Base-by-base conservation (phyloP, 768 basidiomycete species). In the Nidularia pulvinata region DNA sequence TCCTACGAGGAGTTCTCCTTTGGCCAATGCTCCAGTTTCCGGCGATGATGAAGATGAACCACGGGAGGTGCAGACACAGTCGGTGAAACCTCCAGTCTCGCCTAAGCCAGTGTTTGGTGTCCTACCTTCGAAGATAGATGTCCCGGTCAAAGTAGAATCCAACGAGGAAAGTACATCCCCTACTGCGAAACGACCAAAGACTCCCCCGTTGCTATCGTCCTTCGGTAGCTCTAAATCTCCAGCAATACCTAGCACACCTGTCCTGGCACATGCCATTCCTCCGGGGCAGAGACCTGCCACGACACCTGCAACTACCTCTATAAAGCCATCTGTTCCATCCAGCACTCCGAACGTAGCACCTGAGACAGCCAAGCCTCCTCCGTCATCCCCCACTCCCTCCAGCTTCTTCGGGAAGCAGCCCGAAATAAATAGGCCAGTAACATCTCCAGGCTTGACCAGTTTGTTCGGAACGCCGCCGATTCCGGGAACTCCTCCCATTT, bases 1-100 rank as follows among this genome's bases (percentile, higher is more conserved):
- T 6, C 89, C 89, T 0, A 67, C 77, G 3, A 83, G 88, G n/a
- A 92, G 91, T 58, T 91, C 91, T 3, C 91, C 91, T 1, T 72
- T 92, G 48, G 85, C 90, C 4, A 83, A 68, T 53, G 73, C 77
- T 5, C 72, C 83, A 50, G 71, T 71, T 52, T 81, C 74, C 57
- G 72, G 59, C 5, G 69, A 69, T 9, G 79, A 79, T 13, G 81
- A 81, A 7, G 72, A 71, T 10, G 77, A 78, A 34, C 75, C 73
- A 9, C 68, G 68, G 32, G 39, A 57, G 49, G 48, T 45, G 25
- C 55, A 52, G 30, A 57, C 46, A 13, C 54, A 16, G 37, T 4
- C 11, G 16, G 61, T 59, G 11, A 73, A 69, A 47, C 66, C 68
- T 6, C 70, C 74, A 4, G 72, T 75, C 16, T 70, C 74, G 7